A percentile compares a stretch with the other conserved stretches of the same genome.
Evolutionary conservation across 2,329 filamentous ascomycete species (phyloP).

Genomic region (Colletotrichum euphorbiae): DNA sequence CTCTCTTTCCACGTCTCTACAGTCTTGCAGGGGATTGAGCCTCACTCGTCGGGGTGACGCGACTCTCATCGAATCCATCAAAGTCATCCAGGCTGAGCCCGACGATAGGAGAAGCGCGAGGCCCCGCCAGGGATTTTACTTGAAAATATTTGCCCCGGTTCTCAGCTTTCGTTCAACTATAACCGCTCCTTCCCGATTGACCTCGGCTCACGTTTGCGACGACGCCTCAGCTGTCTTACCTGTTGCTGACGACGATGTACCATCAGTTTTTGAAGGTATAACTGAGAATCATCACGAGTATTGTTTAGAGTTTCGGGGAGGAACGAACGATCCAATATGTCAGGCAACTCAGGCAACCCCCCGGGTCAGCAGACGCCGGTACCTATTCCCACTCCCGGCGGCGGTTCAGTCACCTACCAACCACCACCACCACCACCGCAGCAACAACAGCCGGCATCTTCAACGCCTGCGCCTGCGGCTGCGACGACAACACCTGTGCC

Average conservation of each 20-base stretch:
- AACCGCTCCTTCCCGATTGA: neutral
- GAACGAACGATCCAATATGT: slow-evolving; percentile 23
- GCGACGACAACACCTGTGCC: slow-evolving; percentile 42
- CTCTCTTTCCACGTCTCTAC: slow-evolving; percentile 17
- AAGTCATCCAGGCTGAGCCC: neutral
- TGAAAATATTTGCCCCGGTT: neutral
- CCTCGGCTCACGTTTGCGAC: neutral
- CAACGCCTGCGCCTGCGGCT: slow-evolving; percentile 42
- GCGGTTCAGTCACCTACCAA: slow-evolving; percentile 30
- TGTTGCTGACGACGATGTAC: neutral
- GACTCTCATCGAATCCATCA: slow-evolving; percentile 27
- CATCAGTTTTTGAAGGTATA: slow-evolving; percentile 3
- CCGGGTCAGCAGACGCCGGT: slow-evolving; percentile 24
- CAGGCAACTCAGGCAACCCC: slow-evolving; percentile 28
- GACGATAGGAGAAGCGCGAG: no score
- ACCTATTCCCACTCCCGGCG: slow-evolving; percentile 14
- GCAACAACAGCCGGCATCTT: slow-evolving; percentile 11
- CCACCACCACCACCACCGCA: slow-evolving; percentile 1
- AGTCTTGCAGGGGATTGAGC: slow-evolving; percentile 36
- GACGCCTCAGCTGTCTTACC: neutral
- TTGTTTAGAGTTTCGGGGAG: neutral
- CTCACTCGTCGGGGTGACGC: slow-evolving; percentile 32
- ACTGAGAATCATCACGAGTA: neutral
- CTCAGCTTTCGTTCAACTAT: neutral
- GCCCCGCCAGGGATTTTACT: neutral